These are phyloP conservation scores for Miamiensis avidus DNA, from an alignment of 169 alveolate species.

Conservation along the genomic window DNA sequence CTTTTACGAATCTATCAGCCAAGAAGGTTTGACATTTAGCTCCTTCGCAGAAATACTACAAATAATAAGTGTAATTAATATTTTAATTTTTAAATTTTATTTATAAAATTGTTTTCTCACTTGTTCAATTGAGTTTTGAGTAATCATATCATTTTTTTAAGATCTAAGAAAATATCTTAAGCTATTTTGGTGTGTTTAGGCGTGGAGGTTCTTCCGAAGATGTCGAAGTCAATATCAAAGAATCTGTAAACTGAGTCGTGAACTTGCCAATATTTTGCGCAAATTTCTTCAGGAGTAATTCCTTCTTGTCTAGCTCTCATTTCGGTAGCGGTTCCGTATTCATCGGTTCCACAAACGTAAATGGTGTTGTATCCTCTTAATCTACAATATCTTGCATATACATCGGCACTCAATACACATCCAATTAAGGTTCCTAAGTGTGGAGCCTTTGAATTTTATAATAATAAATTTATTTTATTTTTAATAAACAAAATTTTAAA, in stretches of 20 bases:
- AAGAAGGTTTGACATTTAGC: conserved; percentile 71
- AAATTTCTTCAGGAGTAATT: conserved; percentile 76
- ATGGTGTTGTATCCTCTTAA: conserved; percentile 83
- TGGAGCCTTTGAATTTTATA: conserved; percentile 7
- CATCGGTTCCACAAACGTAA: conserved; percentile 89
- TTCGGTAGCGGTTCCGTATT: conserved; percentile 91
- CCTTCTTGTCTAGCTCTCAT: conserved; percentile 83
- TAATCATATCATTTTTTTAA: conserved; percentile 62
- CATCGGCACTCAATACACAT: conserved; percentile 89
- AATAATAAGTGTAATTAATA: too few species aligned
- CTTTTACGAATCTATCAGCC: conserved; percentile 85
- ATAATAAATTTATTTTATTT: not conserved
- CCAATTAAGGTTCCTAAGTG: conserved; percentile 88
- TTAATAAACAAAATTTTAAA: not conserved
- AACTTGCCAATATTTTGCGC: conserved; percentile 74
- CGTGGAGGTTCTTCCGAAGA: conserved; percentile 85
- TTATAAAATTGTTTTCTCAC: not conserved
- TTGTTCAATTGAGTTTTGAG: conserved; percentile 68
- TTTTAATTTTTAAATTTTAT: too few species aligned
- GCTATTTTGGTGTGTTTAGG: conserved; percentile 74
- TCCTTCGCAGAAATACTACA: conserved; percentile 49
- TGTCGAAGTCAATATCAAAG: conserved; percentile 88
- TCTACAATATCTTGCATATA: conserved; percentile 83
- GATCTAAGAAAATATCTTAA: conserved; percentile 72
- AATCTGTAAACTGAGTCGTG: conserved; percentile 83